These are phyloP conservation scores for Penicillium vulpinum DNA, from an alignment of 2,329 filamentous ascomycete species.

Conservation along the genomic window DNA sequence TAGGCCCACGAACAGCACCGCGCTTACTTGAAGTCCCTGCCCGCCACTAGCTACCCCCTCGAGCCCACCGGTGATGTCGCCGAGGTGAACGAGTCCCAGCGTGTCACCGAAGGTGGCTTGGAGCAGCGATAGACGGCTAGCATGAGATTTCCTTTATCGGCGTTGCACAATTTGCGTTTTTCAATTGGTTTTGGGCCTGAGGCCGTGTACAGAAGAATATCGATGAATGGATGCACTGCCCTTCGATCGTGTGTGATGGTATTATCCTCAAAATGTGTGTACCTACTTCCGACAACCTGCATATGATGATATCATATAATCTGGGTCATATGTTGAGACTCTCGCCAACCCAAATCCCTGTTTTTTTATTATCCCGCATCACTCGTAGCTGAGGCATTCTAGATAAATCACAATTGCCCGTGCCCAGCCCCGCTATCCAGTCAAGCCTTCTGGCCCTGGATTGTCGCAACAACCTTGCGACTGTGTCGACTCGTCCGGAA, in stretches of 20 bases:
- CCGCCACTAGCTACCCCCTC: constrained; percentile 79
- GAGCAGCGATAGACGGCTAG: constrained; percentile 57
- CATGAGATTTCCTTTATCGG: constrained; percentile 35
- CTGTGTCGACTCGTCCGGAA: constrained; percentile 76
- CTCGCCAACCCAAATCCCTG: neutral
- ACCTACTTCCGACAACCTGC: constrained; percentile 3
- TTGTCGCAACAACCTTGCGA: constrained; percentile 84
- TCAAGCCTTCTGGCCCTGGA: constrained; percentile 74
- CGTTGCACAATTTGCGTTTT: constrained; percentile 37
- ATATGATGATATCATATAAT: constrained; percentile 5
- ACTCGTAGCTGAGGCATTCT: neutral
- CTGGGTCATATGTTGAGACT: constrained; percentile 2
- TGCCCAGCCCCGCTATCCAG: constrained; percentile 9
- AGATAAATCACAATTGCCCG: constrained; percentile 19
- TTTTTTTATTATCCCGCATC: neutral
- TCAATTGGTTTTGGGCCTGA: constrained; percentile 29
- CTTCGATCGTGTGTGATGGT: constrained; percentile 14
- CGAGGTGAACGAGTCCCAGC: constrained; percentile 59
- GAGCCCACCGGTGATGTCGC: constrained; percentile 59
- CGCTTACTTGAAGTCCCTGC: constrained; percentile 77
- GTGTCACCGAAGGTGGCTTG: constrained; percentile 58
- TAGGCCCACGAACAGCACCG: constrained; percentile 91
- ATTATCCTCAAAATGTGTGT: constrained; percentile 10
- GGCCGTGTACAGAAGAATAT: constrained; percentile 42
- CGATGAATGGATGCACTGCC: constrained; percentile 32